Base-by-base conservation (phyloP, 106 monocot genomes). In the Apostasia ramifera region DNA sequence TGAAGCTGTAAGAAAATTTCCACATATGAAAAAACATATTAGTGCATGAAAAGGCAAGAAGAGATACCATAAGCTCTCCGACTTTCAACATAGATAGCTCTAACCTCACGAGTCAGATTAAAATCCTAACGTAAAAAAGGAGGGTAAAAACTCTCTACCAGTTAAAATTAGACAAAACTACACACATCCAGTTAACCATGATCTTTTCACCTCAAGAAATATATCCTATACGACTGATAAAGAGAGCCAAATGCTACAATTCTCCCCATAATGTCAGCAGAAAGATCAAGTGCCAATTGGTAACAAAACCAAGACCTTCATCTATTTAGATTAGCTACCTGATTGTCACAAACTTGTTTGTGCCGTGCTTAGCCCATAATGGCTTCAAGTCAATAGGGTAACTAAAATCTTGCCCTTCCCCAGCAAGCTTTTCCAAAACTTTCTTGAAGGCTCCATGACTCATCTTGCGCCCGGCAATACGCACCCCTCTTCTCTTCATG, bases 361-460 rank as follows among this genome's bases (percentile, higher is more conserved):
- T 84, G 6, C 84, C 84, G 71, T 84, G 84, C 70, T 84, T 84
- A 12, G 84, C 84, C 84, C 84, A 84, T n/a, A 55, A 80, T 11
- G 70, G 55, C 65, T 67, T 84, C 66, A 84, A 66, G 70, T 84
- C 77, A 52, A 84, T 84, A 44, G 84, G 80, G 56, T 74, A 66
- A 8, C 74, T 74, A 41, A 84, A 70, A 77, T 84, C 77, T 44
- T 84, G 57, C 42, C 84, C 84, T 64, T 84, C 84, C 6, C 73
- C 77, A 0, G 80, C 77, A 6, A 84, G 84, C 74, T 77, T 84
- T 70, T 84, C 84, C 49, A 84, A 48, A 1, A 84, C 84, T 65
- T 84, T 84, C 77, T 80, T 80, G 70, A 84, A 84, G 44, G 84
- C 84, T 26, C 84, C 84, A 39, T 67, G 80, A 66, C 80, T 84